phyloP scores from a whole-genome alignment of 2,329 filamentous ascomycete genomes.

The Emmonsiellopsis sp. region DNA sequence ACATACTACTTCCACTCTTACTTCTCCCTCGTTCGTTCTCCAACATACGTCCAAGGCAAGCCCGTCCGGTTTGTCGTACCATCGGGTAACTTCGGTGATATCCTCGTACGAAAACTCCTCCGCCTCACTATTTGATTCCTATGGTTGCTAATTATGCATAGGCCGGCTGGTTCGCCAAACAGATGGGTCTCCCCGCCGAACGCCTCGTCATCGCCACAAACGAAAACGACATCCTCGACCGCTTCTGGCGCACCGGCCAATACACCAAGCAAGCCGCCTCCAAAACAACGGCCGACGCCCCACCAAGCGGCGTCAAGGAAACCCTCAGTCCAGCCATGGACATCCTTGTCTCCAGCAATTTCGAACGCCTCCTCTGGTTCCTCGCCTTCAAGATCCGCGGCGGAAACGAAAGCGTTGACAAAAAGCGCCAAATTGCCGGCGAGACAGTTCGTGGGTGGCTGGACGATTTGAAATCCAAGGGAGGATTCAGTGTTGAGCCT shows the following conservation, averaged over 20 bases:
- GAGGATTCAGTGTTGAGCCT: constrained; percentile 71
- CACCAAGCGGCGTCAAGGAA: constrained; percentile 67
- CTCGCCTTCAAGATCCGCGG: constrained; percentile 67
- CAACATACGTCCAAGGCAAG: constrained; percentile 49
- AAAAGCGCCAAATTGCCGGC: constrained; percentile 47
- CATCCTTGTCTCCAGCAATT: constrained; percentile 92
- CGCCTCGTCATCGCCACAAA: constrained; percentile 92
- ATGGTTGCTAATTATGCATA: constrained; percentile 2
- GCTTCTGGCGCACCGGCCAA: constrained; percentile 79
- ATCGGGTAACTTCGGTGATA: constrained; percentile 94
- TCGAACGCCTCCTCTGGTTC: constrained; percentile 93
- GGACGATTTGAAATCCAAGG: constrained; percentile 66
- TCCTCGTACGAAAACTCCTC: constrained; percentile 50
- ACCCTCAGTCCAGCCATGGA: constrained; percentile 96
- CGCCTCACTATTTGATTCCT: neutral
- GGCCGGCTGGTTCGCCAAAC: constrained; percentile 76
- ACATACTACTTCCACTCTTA: constrained; percentile 96
- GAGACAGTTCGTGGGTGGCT: constrained; percentile 74
- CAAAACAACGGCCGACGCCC: constrained; percentile 13
- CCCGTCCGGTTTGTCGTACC: constrained; percentile 76
- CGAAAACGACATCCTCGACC: constrained; percentile 92
- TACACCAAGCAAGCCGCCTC: constrained; percentile 74
- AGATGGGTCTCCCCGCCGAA: constrained; percentile 79
- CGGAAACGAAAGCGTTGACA: constrained; percentile 43
- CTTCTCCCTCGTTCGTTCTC: constrained; percentile 62